Conservation (phyloP, 1,284 basidiomycete genomes). For the Mycena sp. region DNA sequence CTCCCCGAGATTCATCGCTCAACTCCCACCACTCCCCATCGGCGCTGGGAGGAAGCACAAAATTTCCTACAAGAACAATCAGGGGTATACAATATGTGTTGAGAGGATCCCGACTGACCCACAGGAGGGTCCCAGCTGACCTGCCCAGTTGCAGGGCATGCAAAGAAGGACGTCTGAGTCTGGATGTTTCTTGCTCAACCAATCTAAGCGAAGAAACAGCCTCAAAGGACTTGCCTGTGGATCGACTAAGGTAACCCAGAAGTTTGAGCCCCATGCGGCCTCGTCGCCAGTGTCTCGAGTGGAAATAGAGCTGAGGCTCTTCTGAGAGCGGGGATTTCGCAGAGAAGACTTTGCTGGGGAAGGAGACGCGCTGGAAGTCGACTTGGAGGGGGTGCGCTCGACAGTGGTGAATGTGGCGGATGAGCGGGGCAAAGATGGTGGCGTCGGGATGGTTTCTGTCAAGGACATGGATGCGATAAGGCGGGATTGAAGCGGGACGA, state of each 20-base stretch:
- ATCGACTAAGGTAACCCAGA: conserved; percentile 83
- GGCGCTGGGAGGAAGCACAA: conserved; percentile 77
- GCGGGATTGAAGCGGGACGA: neutral
- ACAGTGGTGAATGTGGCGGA: conserved; percentile 35
- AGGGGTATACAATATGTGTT: conserved; percentile 58
- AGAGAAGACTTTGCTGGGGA: conserved; percentile 40
- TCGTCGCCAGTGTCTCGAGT: conserved; percentile 48
- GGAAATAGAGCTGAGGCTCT: conserved; percentile 41
- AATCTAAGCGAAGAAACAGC: conserved; percentile 29
- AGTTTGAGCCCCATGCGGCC: conserved; percentile 82
- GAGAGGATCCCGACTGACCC: conserved; percentile 62
- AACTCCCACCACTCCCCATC: conserved; percentile 94
- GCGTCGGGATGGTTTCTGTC: conserved; percentile 31
- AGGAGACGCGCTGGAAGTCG: conserved; percentile 16
- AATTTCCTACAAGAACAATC: conserved; percentile 52
- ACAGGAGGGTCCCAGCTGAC: conserved; percentile 93
- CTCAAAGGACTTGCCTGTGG: conserved; percentile 67
- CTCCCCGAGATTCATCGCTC: conserved; percentile 74
- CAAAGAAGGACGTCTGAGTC: conserved; percentile 89
- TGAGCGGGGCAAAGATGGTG: conserved; percentile 35
- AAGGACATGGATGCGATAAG: conserved; percentile 28
- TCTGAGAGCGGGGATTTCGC: conserved; percentile 41
- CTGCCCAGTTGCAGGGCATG: conserved; percentile 91
- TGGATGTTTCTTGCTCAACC: conserved; percentile 44
- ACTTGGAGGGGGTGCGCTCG: conserved; percentile 26